A percentile compares a stretch with the other conserved stretches of the same genome.
Evolutionary conservation across 257 asterid species (phyloP).

Genomic region (Craterostigma plantagineum): DNA sequence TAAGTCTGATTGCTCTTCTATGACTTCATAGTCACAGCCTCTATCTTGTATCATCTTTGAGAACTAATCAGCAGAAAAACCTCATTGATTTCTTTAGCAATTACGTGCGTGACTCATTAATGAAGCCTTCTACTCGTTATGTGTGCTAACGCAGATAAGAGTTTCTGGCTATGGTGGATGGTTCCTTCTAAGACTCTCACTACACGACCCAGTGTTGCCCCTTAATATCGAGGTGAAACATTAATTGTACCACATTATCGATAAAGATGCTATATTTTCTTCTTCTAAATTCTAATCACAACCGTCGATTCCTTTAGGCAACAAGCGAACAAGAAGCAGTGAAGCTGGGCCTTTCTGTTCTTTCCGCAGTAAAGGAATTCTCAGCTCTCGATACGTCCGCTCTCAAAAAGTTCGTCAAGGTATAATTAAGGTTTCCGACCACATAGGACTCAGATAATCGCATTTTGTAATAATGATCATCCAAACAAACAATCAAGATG

Average conservation of each 20-base stretch:
- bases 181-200: conserved; percentile 95
- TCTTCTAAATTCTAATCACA: not conserved
- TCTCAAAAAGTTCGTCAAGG: conserved; percentile 44
- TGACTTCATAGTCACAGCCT: no score
- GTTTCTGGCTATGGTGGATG: conserved; percentile 95
- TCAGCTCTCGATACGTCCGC: conserved; percentile 69
- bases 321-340: conserved; percentile 54
- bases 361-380: conserved; percentile 40
- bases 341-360: conserved; percentile 60
- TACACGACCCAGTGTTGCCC: conserved; percentile 94
- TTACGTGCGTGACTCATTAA: conserved; percentile 4
- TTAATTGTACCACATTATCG: not conserved
- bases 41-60: no score
- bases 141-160: conserved; percentile 40
- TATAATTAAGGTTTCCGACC: conserved; percentile 3
- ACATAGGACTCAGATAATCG: not conserved
- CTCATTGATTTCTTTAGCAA: not conserved
- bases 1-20: conserved; percentile 13
- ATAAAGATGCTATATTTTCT: no score
- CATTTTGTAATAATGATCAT: no score
- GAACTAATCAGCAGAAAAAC: no score
- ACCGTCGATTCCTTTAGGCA: conserved; percentile 27
- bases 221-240: conserved; percentile 73
- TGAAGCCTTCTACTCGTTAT: conserved; percentile 3
- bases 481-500: no score